Evolutionary conservation across 2,329 filamentous ascomycete species (phyloP), one percentile per base, ranked within the genome.

Genomic region (Neonectria faginata): DNA sequence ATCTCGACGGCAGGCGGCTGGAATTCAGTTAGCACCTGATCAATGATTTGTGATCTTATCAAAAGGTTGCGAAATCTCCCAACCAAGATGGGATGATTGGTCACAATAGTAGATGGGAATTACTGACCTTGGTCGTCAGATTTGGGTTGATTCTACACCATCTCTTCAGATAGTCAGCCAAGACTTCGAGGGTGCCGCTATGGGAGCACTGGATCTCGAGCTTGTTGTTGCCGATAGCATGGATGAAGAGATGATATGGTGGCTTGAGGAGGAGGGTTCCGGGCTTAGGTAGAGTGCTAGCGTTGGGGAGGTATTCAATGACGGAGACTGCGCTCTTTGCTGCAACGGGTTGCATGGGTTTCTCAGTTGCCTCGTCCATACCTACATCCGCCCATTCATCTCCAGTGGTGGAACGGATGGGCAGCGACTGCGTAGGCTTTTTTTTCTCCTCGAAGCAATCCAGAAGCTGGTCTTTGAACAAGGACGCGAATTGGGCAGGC

Each of bases 161-260:
- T 39, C 79, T 79, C 71, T 79, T 79, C 2, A 86, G 70, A 62
- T 86, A 86, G 1, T 80, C 78, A 3, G 77, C 75, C 7, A 86
- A 68, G 16, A 85, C 72, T 57, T 82, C 75, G 29, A 86, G 70
- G 0, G 81, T 83, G 5, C 79, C 79, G 44, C 79, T 80, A 70
- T 87, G 85, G 53, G 82, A 86, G 55, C 80, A 78, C 53, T 84
- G 79, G 11, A 86, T 73, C 52, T 81, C 79, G 10, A 86, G 76
- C 22, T 68, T 70, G 9, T 68, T 65, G 6, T 65, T 68, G 18
- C 74, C 73, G 11, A 69, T 66, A 10, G 75, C 72, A 20, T 75
- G 68, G 5, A 86, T 74, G 14, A 79, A 76, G 6, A 86, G 74
- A 57, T 84, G 78, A 67, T 86, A 86, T 0, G 84, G 84, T 1